Evolutionary conservation across 106 monocot species (phyloP), one percentile per base, ranked within the genome.

Genomic region (Dioscorea zingiberensis): DNA sequence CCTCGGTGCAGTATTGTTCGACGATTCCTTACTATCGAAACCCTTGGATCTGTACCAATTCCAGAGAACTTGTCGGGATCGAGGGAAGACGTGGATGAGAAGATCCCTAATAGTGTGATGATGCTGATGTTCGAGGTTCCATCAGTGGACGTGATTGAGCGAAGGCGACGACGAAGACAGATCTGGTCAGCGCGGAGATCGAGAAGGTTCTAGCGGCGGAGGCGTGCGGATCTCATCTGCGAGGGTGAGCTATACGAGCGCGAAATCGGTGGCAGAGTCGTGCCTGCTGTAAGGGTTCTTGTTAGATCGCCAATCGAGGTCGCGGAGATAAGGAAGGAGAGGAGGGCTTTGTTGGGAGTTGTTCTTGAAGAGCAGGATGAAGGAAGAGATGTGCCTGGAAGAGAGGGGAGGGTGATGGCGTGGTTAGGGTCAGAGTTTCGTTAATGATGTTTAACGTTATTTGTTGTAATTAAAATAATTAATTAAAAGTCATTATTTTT

Each of bases 11-110:
- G 32, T 69, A 13, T 66, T 73, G 51, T 71, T 80, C 46, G 65
- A 69, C 27, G 87, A 7, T 74, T 92, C 30, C 92, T 92, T 49
- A 48, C 81, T 44, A 92, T 92, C 17, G 92, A 84, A 44, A 92
- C 92, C 4, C 77, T 92, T 11, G 84, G 87, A 9, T 44, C 71
- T n/a, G 28, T 8, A 8, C 54, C 76, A 1, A 54, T 80, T 27
- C 57, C 54, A 1, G 67, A 59, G 17, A 60, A 66, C 23, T 28
- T 13, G 12, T 64, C 44, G 18, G 48, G 51, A 17, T n/a, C 16
- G 28, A 44, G 6, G 19, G 67, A 69, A 1, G 67, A 59, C 13
- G 65, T 62, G 22, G 59, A 13, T 9, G 70, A 55, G 19, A 47
- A 63, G 22, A 3, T 21, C 29, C 60, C 14, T 15, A 13, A 60